A percentile compares a stretch with the other conserved stretches of the same genome.
Conservation (phyloP, 2,329 filamentous ascomycete species). For the Alternaria dauci region DNA sequence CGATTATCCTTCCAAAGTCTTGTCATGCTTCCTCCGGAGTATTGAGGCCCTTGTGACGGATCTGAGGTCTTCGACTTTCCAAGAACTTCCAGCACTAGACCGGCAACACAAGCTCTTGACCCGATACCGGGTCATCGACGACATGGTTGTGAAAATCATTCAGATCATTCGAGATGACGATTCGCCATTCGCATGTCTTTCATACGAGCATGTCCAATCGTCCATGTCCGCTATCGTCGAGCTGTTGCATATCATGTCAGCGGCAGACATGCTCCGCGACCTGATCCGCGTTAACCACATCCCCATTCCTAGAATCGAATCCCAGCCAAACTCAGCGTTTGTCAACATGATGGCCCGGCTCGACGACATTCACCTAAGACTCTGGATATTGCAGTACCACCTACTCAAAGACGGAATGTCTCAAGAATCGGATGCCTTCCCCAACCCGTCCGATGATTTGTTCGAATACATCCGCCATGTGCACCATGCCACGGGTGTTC, state of each 20-base stretch:
- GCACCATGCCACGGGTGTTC: slow-evolving; percentile 83
- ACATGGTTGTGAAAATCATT: slow-evolving; percentile 76
- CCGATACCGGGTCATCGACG: slow-evolving; percentile 80
- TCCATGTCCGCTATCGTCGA: slow-evolving; percentile 76
- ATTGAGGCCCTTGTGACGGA: slow-evolving; percentile 83
- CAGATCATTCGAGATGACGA: slow-evolving; percentile 70
- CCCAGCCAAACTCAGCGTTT: slow-evolving; percentile 53
- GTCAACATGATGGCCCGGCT: slow-evolving; percentile 70
- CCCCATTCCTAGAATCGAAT: slow-evolving; percentile 67
- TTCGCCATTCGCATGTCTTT: slow-evolving; percentile 81
- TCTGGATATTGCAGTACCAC: slow-evolving; percentile 87
- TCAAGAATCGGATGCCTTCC: slow-evolving; percentile 71
- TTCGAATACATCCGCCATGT: slow-evolving; percentile 82
- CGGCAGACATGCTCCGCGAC: slow-evolving; percentile 83
- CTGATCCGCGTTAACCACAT: slow-evolving; percentile 80
- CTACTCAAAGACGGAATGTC: slow-evolving; percentile 77
- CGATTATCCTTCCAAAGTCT: slow-evolving; percentile 83
- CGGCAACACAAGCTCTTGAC: slow-evolving; percentile 77
- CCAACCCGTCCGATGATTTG: slow-evolving; percentile 73
- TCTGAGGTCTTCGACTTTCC: slow-evolving; percentile 67
- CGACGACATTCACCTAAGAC: slow-evolving; percentile 84
- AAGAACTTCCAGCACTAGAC: slow-evolving; percentile 65
- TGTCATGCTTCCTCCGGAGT: slow-evolving; percentile 85
- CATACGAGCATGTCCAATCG: slow-evolving; percentile 77
- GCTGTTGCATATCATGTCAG: slow-evolving; percentile 78